These are phyloP conservation scores for Rhizopus stolonifer DNA, from an alignment of 371 early-diverging fungal genomes.

Conservation along the genomic window DNA sequence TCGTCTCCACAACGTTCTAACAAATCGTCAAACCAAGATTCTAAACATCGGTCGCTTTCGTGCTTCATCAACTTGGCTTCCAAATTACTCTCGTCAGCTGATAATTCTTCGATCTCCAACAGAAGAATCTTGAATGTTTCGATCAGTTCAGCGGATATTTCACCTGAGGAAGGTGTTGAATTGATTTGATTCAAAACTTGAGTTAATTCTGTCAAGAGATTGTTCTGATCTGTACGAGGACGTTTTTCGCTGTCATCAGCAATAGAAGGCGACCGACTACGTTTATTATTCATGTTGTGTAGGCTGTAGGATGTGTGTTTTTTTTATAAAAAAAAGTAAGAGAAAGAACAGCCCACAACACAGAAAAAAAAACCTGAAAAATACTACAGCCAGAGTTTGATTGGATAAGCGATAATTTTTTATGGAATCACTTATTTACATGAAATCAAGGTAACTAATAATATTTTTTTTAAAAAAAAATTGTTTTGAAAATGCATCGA, in stretches of 20 bases:
- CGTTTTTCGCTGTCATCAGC: conserved; percentile 7
- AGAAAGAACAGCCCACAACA: neutral
- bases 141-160: conserved; percentile 44
- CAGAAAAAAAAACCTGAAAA: neutral
- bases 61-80: conserved; percentile 37
- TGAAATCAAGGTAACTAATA: no score
- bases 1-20: conserved; percentile 41
- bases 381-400: neutral
- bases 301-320: neutral
- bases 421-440: no score
- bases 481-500: no score
- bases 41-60: conserved; percentile 42
- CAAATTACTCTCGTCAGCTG: conserved; percentile 16
- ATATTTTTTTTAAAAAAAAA: no score
- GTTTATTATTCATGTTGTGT: conserved; percentile 9
- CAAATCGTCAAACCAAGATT: conserved; percentile 48
- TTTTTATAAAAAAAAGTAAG: neutral
- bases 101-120: conserved; percentile 31
- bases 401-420: no score
- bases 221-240: conserved; percentile 4
- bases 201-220: conserved; percentile 32
- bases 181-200: conserved; percentile 39
- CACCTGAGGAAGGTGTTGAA: conserved; percentile 43
- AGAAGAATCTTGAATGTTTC: conserved; percentile 42
- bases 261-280: conserved; percentile 18